Conservation (phyloP, 768 basidiomycete genomes). For the Suillus alpinus region DNA sequence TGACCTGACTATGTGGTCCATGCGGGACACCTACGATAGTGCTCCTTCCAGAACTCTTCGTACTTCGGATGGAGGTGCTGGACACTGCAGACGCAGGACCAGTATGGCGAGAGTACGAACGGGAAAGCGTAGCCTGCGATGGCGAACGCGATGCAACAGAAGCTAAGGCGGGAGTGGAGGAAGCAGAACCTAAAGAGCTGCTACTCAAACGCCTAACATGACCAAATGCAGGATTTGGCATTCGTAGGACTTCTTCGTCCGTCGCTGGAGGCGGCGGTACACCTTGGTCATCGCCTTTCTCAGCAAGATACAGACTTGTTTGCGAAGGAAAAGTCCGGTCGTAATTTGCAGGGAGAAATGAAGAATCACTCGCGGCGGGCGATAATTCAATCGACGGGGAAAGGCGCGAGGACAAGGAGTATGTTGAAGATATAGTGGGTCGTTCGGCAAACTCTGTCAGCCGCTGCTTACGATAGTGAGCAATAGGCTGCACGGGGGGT, state of each 20-base stretch:
- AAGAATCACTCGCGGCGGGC: slow-evolving; percentile 31
- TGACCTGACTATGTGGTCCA: slow-evolving; percentile 53
- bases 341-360: slow-evolving; percentile 26
- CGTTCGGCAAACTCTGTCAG: slow-evolving; percentile 38
- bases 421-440: slow-evolving; percentile 18
- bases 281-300: slow-evolving; percentile 11
- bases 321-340: slow-evolving; percentile 15
- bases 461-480: slow-evolving; percentile 55
- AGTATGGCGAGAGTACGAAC: slow-evolving; percentile 19
- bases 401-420: slow-evolving; percentile 21
- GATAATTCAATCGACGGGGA: slow-evolving; percentile 20
- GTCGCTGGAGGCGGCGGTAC: slow-evolving; percentile 8
- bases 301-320: slow-evolving; percentile 15
- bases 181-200: slow-evolving; percentile 12
- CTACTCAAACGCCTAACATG: slow-evolving; percentile 5
- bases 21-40: slow-evolving; percentile 61
- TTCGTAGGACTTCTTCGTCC: not conserved
- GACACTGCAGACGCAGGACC: slow-evolving; percentile 41
- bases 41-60: slow-evolving; percentile 27
- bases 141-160: slow-evolving; percentile 11
- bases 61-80: slow-evolving; percentile 31
- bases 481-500: slow-evolving; percentile 64
- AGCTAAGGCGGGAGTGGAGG: slow-evolving; percentile 20
- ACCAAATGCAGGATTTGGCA: slow-evolving; percentile 5
- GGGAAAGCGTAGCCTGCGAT: slow-evolving; percentile 10